Percentiles rank a stretch among this genome's conserved stretches.
Evolutionary conservation across 1,284 basidiomycete genomes (phyloP).

Genomic region (Mycosarcoma mackinlayi): DNA sequence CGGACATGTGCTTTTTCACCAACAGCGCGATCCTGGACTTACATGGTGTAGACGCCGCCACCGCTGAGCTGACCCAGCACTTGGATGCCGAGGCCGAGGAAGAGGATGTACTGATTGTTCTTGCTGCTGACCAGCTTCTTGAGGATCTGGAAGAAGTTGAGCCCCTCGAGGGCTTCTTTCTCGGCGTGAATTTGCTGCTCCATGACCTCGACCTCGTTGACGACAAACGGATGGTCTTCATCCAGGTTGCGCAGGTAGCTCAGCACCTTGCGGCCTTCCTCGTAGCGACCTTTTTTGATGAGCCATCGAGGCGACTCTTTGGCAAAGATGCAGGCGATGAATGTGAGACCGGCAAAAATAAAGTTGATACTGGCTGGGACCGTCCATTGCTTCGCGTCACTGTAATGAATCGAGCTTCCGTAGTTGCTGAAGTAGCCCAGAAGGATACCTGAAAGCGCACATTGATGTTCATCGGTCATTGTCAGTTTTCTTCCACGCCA

Average conservation of each 20-base stretch:
- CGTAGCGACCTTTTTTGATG: constrained; percentile 43
- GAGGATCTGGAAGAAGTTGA: constrained; percentile 34
- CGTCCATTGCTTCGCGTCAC: constrained; percentile 38
- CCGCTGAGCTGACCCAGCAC: constrained; percentile 54
- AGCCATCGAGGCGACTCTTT: constrained; percentile 56
- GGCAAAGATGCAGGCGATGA: constrained; percentile 44
- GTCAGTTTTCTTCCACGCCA: too few species aligned
- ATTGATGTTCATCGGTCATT: background rate
- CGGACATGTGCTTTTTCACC: too few species aligned
- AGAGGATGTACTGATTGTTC: constrained; percentile 50
- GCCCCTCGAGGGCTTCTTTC: constrained; percentile 33
- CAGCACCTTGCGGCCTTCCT: constrained; percentile 45
- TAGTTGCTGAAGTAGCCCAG: constrained; percentile 43
- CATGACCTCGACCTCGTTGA: constrained; percentile 49
- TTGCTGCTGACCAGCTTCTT: constrained; percentile 47
- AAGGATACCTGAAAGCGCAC: constrained; percentile 10
- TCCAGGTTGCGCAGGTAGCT: constrained; percentile 48
- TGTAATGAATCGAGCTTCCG: constrained; percentile 20
- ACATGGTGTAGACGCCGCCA: constrained; percentile 51
- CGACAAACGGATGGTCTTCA: constrained; percentile 36
- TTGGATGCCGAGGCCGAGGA: constrained; percentile 52
- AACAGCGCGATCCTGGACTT: too few species aligned
- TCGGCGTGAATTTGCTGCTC: constrained; percentile 41
- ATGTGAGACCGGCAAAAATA: constrained; percentile 51
- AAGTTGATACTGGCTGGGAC: constrained; percentile 53